Conservation (phyloP, 1,139 yeast genomes). For the Yamadazyma friedrichii region DNA sequence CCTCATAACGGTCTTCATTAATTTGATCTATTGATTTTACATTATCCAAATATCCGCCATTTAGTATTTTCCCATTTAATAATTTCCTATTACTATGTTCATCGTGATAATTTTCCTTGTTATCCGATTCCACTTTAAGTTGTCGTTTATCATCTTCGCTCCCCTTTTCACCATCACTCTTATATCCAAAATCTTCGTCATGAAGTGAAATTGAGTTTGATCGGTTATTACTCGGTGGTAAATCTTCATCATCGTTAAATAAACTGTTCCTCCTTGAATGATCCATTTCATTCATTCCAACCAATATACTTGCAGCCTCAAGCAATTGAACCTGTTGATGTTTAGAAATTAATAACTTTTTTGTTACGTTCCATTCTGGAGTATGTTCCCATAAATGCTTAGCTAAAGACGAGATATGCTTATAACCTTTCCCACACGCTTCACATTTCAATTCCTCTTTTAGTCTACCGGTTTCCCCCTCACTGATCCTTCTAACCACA, state of each 20-base stretch:
- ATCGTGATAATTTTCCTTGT: neutral
- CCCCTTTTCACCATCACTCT: neutral
- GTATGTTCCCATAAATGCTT: constrained; percentile 79
- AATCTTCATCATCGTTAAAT: constrained; percentile 14
- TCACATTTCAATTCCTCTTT: constrained; percentile 84
- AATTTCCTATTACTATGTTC: too few relatives aligned
- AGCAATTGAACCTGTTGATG: constrained; percentile 88
- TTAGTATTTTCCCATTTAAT: neutral
- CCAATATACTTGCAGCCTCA: constrained; percentile 85
- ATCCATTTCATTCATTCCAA: constrained; percentile 57
- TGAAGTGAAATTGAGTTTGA: constrained; percentile 12
- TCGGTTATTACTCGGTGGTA: constrained; percentile 12
- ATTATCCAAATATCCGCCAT: neutral
- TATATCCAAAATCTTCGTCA: neutral
- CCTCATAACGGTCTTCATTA: too few relatives aligned
- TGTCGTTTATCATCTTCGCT: neutral
- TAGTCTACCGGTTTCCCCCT: constrained; percentile 81
- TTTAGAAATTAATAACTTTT: constrained; percentile 75
- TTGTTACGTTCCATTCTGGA: constrained; percentile 88
- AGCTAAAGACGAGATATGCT: constrained; percentile 79
- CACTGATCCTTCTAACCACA: constrained; percentile 79
- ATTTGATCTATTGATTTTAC: neutral
- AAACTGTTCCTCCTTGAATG: constrained; percentile 16
- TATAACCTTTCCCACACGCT: constrained; percentile 88
- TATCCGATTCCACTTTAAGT: neutral